Base-by-base conservation (phyloP, 75 land plant genomes). In the Cupressus sempervirens region DNA sequence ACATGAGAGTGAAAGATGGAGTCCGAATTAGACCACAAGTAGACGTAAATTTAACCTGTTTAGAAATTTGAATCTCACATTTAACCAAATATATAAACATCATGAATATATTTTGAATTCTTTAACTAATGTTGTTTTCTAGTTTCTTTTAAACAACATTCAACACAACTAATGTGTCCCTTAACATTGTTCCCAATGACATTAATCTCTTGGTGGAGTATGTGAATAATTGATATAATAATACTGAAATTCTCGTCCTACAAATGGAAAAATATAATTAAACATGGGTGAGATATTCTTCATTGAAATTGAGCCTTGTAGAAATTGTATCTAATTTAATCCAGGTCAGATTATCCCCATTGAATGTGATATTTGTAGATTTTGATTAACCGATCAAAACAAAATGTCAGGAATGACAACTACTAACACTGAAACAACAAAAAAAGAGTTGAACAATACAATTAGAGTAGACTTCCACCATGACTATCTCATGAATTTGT, bases 121-220 rank as follows among this genome's bases (percentile, higher is more conserved):
- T 11, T 11, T 18, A 13, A 12, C 32, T 30, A 30, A 7, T 72
- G 32, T 32, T 12, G 4, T 32, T 72, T 72, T 12, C 15, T 1
- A n/a, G 35, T 62, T 23, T 6, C 10, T 68, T 68, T 32, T 15
- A 72, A 36, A 72, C 74, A 0, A 36, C 74, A 23, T 72, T 30
- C 74, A 15, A 72, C 35, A 8, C 74, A 23, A 1, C 5, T 86
- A 84, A 18, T 1, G 5, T 14, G 16, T 82, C 88, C 84, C 88
- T 88, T 18, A 86, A 86, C 84, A 86, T 88, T 20, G 89, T 88
- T 40, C 89, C 89, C 30, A 75, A 88, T 79, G 89, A 88, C 41
- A 38, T 88, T 36, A 65, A 87, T 36, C 74, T 82, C 67, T 18
- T 83, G 68, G 40, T 88, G 77, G 56, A 53, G 30, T 88, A 82